Evolutionary conservation across 106 monocot genomes (phyloP).

Genomic region (Phalaenopsis equestris): DNA sequence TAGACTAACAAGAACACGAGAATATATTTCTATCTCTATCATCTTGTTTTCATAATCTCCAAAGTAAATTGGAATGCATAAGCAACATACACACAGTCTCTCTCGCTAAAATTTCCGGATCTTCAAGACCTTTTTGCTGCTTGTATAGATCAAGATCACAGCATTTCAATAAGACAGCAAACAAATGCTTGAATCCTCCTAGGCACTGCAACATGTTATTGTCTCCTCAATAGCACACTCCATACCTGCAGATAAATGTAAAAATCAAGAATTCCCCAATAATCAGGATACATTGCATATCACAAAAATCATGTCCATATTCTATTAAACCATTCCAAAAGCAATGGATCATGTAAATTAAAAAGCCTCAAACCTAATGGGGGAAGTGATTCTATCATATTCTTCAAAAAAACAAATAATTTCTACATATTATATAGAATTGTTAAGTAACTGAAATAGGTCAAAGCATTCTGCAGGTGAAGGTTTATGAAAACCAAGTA

Average conservation of each 20-base stretch:
- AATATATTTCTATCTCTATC: neutral
- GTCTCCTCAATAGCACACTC: slow-evolving; percentile 29
- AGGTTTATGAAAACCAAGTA: neutral
- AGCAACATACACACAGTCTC: slow-evolving; percentile 64
- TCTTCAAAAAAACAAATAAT: neutral
- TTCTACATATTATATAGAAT: neutral
- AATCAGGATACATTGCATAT: neutral
- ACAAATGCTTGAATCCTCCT: slow-evolving; percentile 51
- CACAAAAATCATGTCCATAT: neutral
- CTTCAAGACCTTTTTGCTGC: slow-evolving; percentile 45
- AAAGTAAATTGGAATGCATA: neutral
- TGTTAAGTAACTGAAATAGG: neutral
- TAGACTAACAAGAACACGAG: neutral
- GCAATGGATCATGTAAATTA: neutral
- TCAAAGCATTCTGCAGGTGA: neutral
- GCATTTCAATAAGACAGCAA: slow-evolving; percentile 42
- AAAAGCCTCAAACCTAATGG: neutral
- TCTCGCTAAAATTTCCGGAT: slow-evolving; percentile 54
- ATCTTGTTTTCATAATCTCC: neutral
- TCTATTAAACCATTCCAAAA: neutral
- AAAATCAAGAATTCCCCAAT: neutral
- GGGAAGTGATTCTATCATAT: neutral
- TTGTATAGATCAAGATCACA: slow-evolving; percentile 55
- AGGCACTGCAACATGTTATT: slow-evolving; percentile 71
- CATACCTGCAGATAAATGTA: slow-evolving; percentile 16